Conservation (phyloP, 257 asterid genomes). For the Salvia rosmarinus region DNA sequence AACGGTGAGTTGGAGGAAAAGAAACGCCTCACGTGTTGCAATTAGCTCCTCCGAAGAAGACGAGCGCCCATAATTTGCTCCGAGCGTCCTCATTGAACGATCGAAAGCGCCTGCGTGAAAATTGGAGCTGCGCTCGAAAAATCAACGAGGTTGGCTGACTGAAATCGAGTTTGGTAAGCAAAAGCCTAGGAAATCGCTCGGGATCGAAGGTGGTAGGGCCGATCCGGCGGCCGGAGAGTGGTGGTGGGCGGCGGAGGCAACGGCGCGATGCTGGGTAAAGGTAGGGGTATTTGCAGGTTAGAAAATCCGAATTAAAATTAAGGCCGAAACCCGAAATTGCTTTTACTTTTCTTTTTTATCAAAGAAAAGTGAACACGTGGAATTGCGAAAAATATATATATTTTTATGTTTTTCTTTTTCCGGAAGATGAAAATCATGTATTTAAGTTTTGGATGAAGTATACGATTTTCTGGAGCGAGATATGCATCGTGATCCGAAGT, state of each 20-base stretch:
- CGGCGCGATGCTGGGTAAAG: slow-evolving; percentile 28
- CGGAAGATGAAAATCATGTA: background rate
- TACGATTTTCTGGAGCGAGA: no score
- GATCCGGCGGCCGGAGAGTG: slow-evolving; percentile 31
- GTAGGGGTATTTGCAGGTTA: slow-evolving; percentile 27
- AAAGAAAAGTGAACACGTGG: background rate
- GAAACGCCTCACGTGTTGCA: background rate
- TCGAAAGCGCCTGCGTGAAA: background rate
- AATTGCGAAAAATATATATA: background rate
- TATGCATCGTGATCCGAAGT: no score
- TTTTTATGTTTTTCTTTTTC: background rate
- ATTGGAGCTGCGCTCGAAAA: slow-evolving; percentile 1
- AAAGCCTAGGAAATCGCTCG: background rate
- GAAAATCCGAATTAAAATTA: background rate
- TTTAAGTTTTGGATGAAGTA: no score
- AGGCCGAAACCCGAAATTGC: background rate
- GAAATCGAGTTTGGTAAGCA: background rate
- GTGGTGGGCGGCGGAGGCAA: slow-evolving; percentile 24
- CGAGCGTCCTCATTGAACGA: slow-evolving; percentile 23
- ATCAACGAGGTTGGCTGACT: slow-evolving; percentile 3
- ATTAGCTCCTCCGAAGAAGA: background rate
- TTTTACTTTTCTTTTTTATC: background rate
- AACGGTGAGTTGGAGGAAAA: background rate
- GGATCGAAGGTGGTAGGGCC: background rate
- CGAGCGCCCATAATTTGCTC: slow-evolving; percentile 14